Evolutionary conservation across 176 grass and related monocot genomes (phyloP).

Genomic region (Ensete ventricosum): DNA sequence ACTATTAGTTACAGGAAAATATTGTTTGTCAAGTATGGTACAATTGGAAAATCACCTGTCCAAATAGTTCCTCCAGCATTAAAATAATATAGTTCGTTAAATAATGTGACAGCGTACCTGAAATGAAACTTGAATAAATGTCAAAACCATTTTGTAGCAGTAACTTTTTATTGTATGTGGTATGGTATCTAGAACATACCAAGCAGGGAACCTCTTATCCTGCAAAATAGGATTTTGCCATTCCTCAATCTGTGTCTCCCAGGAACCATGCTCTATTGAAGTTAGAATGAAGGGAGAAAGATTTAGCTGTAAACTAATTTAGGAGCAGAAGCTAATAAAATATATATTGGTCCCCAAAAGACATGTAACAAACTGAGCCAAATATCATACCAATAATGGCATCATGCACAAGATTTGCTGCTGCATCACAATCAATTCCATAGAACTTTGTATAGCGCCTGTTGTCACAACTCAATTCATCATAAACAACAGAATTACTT

Average conservation of each 20-base stretch:
- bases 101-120: slow-evolving; percentile 90
- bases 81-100: slow-evolving; percentile 97
- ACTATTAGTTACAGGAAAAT: slow-evolving; percentile 22
- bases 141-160: slow-evolving; percentile 13
- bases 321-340: not conserved
- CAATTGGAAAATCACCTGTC: slow-evolving; percentile 48
- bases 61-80: slow-evolving; percentile 99
- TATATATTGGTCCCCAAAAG: not conserved
- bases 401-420: slow-evolving; percentile 66
- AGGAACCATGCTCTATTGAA: slow-evolving; percentile 63
- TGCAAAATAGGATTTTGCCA: slow-evolving; percentile 90
- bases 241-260: slow-evolving; percentile 83
- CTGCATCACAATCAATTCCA: slow-evolving; percentile 73
- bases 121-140: slow-evolving; percentile 26
- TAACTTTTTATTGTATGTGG: not conserved
- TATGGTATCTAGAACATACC: slow-evolving; percentile 31
- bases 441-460: slow-evolving; percentile 95
- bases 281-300: not conserved
- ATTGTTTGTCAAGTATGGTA: slow-evolving; percentile 9
- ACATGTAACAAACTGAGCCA: not conserved
- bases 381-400: slow-evolving; percentile 58
- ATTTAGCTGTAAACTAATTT: not conserved
- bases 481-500: not conserved
- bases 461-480: slow-evolving; percentile 16
- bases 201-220: slow-evolving; percentile 66